Conservation (phyloP, 2,329 filamentous ascomycete genomes). For the Ilyonectria destructans region DNA sequence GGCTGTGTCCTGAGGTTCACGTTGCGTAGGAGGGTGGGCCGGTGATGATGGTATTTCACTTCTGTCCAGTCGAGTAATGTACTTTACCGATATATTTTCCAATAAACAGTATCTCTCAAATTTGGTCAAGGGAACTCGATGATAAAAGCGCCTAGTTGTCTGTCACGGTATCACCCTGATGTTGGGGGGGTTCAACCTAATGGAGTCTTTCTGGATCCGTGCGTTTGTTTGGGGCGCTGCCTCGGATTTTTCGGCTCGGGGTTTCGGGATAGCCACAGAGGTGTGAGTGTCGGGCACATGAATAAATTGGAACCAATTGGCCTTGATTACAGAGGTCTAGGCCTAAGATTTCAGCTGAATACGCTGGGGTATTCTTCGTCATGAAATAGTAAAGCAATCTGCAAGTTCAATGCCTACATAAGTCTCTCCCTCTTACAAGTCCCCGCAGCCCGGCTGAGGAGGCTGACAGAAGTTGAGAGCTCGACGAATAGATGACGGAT, state of each 20-base stretch:
- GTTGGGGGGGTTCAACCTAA: not conserved
- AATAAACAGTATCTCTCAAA: not conserved
- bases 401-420: too few species aligned
- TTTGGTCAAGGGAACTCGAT: not conserved
- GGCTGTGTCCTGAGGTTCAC: not conserved
- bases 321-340: too few species aligned
- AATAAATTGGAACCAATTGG: not conserved
- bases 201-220: not conserved
- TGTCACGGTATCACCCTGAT: not conserved
- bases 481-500: not conserved
- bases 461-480: not conserved
- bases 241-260: conserved; percentile 47
- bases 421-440: too few species aligned
- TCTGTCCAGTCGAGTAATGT: conserved; percentile 1
- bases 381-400: not conserved
- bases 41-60: not conserved
- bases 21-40: not conserved
- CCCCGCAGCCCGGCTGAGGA: not conserved
- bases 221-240: not conserved
- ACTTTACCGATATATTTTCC: not conserved
- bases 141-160: not conserved
- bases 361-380: too few species aligned
- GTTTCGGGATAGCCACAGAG: conserved; percentile 34
- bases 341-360: not conserved
- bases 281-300: not conserved